phyloP scores from a whole-genome alignment of 2,329 filamentous ascomycete genomes.

The Pestalotiopsis sp. region DNA sequence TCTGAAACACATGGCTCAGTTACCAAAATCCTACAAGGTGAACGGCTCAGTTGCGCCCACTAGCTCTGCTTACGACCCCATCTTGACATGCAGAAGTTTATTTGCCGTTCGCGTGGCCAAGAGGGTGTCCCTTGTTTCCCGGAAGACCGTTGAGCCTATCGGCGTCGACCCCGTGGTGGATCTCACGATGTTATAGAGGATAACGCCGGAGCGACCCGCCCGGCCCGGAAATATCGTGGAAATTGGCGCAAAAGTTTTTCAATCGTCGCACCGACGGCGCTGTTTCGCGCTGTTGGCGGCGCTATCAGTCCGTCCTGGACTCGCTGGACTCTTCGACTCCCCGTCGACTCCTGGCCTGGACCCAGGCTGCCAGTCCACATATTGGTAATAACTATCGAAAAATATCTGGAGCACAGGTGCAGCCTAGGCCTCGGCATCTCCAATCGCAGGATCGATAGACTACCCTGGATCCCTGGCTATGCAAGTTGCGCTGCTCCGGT shows the following conservation, averaged over 20 bases:
- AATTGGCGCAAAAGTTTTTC: conserved; percentile 3
- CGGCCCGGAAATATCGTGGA: conserved; percentile 7
- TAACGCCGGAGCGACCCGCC: neutral
- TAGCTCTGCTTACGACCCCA: neutral
- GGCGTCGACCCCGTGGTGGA: neutral
- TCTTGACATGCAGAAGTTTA: conserved; percentile 1
- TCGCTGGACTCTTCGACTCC: no score
- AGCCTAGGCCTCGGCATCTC: neutral
- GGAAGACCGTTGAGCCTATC: neutral
- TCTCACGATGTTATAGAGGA: neutral
- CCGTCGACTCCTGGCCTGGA: no score
- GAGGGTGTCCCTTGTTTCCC: neutral
- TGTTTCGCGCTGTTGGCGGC: neutral
- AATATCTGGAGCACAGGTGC: neutral
- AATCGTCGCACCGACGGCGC: neutral
- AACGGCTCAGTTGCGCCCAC: neutral
- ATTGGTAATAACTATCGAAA: neutral
- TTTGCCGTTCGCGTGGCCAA: conserved; percentile 1
- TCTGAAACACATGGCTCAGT: neutral
- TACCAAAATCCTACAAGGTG: neutral
- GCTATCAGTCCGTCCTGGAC: neutral
- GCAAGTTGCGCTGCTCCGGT: neutral
- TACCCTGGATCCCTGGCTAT: neutral
- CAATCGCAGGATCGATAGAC: neutral
- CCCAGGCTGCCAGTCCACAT: neutral